Base-by-base conservation (phyloP, 2,329 filamentous ascomycete genomes). In the Aureobasidium namibiae region DNA sequence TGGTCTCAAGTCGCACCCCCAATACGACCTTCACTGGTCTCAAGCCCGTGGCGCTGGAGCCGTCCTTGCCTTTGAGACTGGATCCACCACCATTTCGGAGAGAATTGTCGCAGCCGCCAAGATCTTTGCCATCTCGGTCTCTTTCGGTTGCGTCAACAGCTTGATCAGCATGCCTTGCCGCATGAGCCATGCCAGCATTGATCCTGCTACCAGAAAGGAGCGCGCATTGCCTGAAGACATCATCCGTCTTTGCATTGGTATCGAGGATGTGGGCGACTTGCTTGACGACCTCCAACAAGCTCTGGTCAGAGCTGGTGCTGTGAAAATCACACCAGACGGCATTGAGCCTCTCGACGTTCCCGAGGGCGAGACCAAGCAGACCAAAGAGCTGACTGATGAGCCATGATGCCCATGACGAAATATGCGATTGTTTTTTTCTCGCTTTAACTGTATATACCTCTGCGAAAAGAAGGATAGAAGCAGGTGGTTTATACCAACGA, bases 151-250 rank as follows among this genome's bases (percentile, higher is more conserved):
- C 72, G 94, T 99, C 65, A 99, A 99, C 78, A 95, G 90, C 71
- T 78, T 99, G 72, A 99, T 99, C 74, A 96, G 92, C 77, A 96
- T 99, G 92, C 92, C 94, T 9, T 99, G 94, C 76, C 91, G 92
- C 69, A 99, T 99, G 95, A 97, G 92, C 75, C 94, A 99, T 75
- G 94, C 94, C 39, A 96, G 90, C 71, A 99, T 99, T 69, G 94
- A 97, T 70, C 89, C 91, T 61, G 95, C 96, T 78, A 97, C 92
- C 56, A 81, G 94, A 66, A 80, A 84, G 67, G 91, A 95, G 76
- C 83, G 92, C 64, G 87, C 92, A 64, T 88, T 99, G 85, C 94
- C 94, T 11, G 94, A 99, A 75, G 94, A 99, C 72, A 88, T 99
- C 62, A 97, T 99, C 67, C 83, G 94, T 59, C 75, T 99, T 59